Percentiles rank a stretch among this genome's conserved stretches.
These are phyloP conservation scores for Paraconiothyrium brasiliense DNA, from an alignment of 2,329 filamentous ascomycete species.

Conservation along the genomic window DNA sequence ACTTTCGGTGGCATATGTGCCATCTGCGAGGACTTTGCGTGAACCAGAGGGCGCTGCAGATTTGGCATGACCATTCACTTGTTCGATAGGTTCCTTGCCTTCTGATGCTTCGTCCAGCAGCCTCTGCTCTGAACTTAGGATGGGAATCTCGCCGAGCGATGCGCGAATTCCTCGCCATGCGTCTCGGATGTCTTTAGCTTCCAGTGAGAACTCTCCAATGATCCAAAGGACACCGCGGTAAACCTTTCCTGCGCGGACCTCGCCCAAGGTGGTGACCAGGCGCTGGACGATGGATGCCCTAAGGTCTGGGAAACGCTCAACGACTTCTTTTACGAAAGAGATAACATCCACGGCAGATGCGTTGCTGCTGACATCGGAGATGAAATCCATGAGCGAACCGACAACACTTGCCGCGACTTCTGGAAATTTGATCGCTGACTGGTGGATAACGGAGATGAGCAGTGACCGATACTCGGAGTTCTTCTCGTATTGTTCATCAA, in stretches of 20 bases:
- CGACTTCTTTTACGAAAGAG: conserved; percentile 97
- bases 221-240: conserved; percentile 98
- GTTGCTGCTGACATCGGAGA: conserved; percentile 98
- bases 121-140: conserved; percentile 92
- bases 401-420: conserved; percentile 97
- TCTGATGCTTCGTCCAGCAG: conserved; percentile 81
- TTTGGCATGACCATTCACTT: conserved; percentile 84
- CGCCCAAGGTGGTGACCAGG: conserved; percentile 86
- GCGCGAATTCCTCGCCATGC: conserved; percentile 96
- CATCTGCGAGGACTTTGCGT: conserved; percentile 91
- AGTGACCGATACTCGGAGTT: conserved; percentile 71
- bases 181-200: conserved; percentile 92
- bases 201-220: conserved; percentile 93
- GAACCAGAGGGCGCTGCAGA: conserved; percentile 80
- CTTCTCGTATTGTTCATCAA: conserved; percentile 98
- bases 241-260: conserved; percentile 96
- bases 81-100: conserved; percentile 68
- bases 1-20: conserved; percentile 96
- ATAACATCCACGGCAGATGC: conserved; percentile 97
- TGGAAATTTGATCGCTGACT: conserved; percentile 98
- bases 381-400: conserved; percentile 97
- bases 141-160: conserved; percentile 95
- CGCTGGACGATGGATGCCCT: conserved; percentile 87
- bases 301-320: conserved; percentile 95
- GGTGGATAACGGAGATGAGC: conserved; percentile 95